Conservation (phyloP, 2,329 filamentous ascomycete species). For the Xylariaceae sp. region DNA sequence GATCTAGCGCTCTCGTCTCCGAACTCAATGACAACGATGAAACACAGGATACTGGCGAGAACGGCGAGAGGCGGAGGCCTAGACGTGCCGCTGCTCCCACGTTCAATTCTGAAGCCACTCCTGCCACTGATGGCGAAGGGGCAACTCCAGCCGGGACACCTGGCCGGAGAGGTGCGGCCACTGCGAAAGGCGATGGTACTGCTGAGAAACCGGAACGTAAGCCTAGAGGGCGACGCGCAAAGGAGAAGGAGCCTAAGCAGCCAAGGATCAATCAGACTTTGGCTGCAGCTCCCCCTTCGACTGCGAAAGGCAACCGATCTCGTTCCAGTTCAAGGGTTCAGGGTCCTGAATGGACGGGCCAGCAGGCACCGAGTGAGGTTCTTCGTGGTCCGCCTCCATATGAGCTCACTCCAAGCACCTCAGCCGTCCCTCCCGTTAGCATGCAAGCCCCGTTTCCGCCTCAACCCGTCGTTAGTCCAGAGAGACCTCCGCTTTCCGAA, state of each 20-base stretch:
- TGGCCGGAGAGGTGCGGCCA: slow-evolving; percentile 42
- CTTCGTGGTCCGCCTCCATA: slow-evolving; percentile 38
- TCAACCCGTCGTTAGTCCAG: slow-evolving; percentile 23
- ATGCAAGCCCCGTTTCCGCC: slow-evolving; percentile 25
- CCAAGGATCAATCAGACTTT: slow-evolving; percentile 37
- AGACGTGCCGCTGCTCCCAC: slow-evolving; percentile 65
- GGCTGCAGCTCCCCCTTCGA: slow-evolving; percentile 39
- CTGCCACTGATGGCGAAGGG: slow-evolving; percentile 55
- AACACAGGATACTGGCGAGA: slow-evolving; percentile 52
- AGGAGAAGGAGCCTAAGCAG: slow-evolving; percentile 37
- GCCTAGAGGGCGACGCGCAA: slow-evolving; percentile 36
- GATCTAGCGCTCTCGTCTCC: slow-evolving; percentile 61
- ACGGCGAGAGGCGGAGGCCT: slow-evolving; percentile 57
- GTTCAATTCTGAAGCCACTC: slow-evolving; percentile 61
- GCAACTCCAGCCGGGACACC: slow-evolving; percentile 55
- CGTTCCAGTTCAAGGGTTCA: slow-evolving; percentile 51
- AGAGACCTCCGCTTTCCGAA: slow-evolving; percentile 40
- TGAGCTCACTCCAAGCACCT: slow-evolving; percentile 35
- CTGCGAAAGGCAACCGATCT: slow-evolving; percentile 44
- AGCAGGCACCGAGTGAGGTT: slow-evolving; percentile 34
- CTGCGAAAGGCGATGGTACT: slow-evolving; percentile 36
- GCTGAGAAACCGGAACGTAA: slow-evolving; percentile 42
- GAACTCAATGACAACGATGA: slow-evolving; percentile 58
- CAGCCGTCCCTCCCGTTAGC: slow-evolving; percentile 37
- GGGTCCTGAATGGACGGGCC: slow-evolving; percentile 35